Conservation (phyloP, 768 basidiomycete genomes). For the Dacryopinax spathularia region DNA sequence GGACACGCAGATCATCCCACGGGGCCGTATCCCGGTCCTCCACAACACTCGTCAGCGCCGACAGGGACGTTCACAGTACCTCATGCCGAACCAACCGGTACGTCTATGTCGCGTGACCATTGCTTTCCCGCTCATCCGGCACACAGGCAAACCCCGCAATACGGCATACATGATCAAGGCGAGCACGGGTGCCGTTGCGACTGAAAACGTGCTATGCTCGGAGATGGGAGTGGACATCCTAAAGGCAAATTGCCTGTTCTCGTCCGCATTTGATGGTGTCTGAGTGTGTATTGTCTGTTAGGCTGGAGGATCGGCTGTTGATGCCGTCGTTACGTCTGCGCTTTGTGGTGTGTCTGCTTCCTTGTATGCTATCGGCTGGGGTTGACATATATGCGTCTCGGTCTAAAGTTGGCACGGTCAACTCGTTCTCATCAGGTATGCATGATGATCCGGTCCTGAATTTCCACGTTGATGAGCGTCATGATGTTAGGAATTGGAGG, state of each 20-base stretch:
- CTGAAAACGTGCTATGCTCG: conserved; percentile 77
- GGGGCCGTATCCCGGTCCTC: not conserved
- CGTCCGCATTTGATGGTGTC: not conserved
- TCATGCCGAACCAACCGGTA: not conserved
- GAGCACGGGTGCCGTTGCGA: conserved; percentile 69
- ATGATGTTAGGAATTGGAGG: conserved; percentile 39
- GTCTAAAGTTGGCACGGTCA: conserved; percentile 33
- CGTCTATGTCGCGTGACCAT: not conserved
- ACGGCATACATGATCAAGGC: conserved; percentile 48
- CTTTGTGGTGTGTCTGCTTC: conserved; percentile 39
- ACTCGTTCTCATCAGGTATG: conserved; percentile 64
- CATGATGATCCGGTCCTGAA: conserved; percentile 7
- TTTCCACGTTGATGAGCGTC: conserved; percentile 38
- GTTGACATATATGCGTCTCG: conserved; percentile 25
- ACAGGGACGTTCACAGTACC: not conserved
- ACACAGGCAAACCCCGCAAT: conserved; percentile 26
- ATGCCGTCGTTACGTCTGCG: conserved; percentile 65
- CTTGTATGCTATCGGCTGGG: not conserved
- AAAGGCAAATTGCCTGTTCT: conserved; percentile 23
- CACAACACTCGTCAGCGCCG: not conserved
- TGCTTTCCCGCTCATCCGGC: conserved; percentile 12
- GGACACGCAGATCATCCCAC: conserved; percentile 2
- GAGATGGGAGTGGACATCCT: conserved; percentile 64
- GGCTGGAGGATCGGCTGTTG: conserved; percentile 80
- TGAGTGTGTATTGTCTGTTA: conserved; percentile 12